These are phyloP conservation scores for Fusarium pseudograminearum DNA, from an alignment of 2,329 filamentous ascomycete species.

Conservation along the genomic window DNA sequence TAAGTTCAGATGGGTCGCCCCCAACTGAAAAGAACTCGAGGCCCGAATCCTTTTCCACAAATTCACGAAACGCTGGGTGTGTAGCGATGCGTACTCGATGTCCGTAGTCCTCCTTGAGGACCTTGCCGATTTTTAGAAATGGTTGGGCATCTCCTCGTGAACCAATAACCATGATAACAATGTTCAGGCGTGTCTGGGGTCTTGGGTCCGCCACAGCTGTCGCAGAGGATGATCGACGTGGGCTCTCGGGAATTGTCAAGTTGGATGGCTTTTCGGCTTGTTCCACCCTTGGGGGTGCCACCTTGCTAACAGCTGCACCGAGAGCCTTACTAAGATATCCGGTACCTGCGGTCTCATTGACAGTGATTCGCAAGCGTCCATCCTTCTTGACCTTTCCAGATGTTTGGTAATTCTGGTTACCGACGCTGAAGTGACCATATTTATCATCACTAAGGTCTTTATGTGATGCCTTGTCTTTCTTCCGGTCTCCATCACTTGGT, in stretches of 20 bases:
- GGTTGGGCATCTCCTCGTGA: slow-evolving; percentile 84
- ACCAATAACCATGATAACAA: slow-evolving; percentile 87
- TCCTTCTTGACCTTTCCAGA: slow-evolving; percentile 75
- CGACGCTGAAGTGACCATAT: slow-evolving; percentile 63
- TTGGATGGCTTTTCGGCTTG: slow-evolving; percentile 10
- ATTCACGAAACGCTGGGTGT: slow-evolving; percentile 80
- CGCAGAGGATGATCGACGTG: slow-evolving; percentile 49
- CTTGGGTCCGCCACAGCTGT: slow-evolving; percentile 49
- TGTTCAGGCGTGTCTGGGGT: slow-evolving; percentile 71
- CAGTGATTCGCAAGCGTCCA: slow-evolving; percentile 77
- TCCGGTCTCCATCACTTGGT: not conserved
- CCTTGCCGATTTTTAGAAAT: slow-evolving; percentile 79
- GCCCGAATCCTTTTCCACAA: slow-evolving; percentile 77
- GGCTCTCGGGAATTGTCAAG: slow-evolving; percentile 29
- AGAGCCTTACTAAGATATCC: slow-evolving; percentile 81
- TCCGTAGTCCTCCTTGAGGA: slow-evolving; percentile 76
- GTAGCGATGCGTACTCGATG: slow-evolving; percentile 84
- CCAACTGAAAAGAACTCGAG: slow-evolving; percentile 86
- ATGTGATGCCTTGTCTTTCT: slow-evolving; percentile 6
- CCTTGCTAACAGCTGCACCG: slow-evolving; percentile 68
- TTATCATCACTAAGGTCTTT: slow-evolving; percentile 44
- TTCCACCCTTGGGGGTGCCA: slow-evolving; percentile 27
- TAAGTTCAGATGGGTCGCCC: slow-evolving; percentile 82
- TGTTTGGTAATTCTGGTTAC: slow-evolving; percentile 73
- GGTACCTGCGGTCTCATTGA: slow-evolving; percentile 76